Base-by-base conservation (phyloP, 83 land plant genomes). In the Diphasiastrum complanatum region DNA sequence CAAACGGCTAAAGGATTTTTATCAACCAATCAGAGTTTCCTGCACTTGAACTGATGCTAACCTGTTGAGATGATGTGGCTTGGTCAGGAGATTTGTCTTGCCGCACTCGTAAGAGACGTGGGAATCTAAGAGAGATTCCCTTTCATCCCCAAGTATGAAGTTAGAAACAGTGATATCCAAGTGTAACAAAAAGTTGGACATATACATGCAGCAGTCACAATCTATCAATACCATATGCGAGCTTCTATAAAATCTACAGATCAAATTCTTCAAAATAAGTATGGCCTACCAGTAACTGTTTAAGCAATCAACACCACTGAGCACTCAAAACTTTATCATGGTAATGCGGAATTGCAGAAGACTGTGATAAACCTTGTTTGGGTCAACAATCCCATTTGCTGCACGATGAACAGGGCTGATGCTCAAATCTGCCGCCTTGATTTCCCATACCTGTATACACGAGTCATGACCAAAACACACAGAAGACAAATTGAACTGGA, bases 111-210 rank as follows among this genome's bases (percentile, higher is more conserved):
- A 90, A 37, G 26, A 95, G 65, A 38, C 99, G 83, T 51, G 97
- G 99, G 74, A 95, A 95, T 47, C 99, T 79, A 20, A 95, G 83
- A 22, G 99, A 95, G 48, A 95, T 95, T 11, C 99, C 99, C 99
- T 95, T 26, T 41, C 61, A 25, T n/a, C n/a, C n/a, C n/a, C n/a
- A n/a, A n/a, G n/a, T n/a, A n/a, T n/a, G n/a, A n/a, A n/a, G n/a
- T n/a, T n/a, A n/a, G n/a, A n/a, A n/a, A n/a, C n/a, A n/a, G n/a
- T n/a, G n/a, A n/a, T n/a, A n/a, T n/a, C n/a, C n/a, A n/a, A n/a
- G n/a, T n/a, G n/a, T n/a, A n/a, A n/a, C n/a, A n/a, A n/a, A n/a
- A n/a, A n/a, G n/a, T n/a, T n/a, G n/a, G n/a, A n/a, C n/a, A n/a
- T n/a, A n/a, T n/a, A n/a, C n/a, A n/a, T n/a, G n/a, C n/a, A n/a